Conservation (phyloP, 257 asterid species). For the Lycium ferocissimum region DNA sequence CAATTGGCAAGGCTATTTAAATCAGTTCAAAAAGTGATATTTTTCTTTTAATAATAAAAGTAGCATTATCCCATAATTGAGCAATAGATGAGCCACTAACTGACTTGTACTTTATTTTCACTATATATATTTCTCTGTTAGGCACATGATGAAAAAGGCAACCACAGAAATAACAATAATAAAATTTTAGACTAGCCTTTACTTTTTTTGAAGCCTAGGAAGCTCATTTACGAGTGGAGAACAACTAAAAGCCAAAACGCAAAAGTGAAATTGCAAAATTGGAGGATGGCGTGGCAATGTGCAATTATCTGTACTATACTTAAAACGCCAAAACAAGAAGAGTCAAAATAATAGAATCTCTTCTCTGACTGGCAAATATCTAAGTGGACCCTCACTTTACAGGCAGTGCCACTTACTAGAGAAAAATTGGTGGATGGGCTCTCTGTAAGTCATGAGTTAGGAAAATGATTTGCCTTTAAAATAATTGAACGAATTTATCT, state of each 20-base stretch:
- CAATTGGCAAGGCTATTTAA: background rate
- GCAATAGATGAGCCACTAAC: constrained; percentile 25
- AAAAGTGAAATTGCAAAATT: background rate
- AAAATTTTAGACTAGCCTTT: background rate
- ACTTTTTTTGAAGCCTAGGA: background rate
- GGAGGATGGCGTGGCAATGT: background rate
- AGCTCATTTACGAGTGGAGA: constrained; percentile 7
- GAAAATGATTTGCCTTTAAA: background rate
- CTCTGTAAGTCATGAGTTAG: no score
- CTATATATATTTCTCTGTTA: background rate
- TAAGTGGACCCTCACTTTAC: constrained; percentile 33
- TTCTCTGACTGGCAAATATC: constrained; percentile 12
- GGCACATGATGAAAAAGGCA: constrained; percentile 23
- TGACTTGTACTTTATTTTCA: constrained; percentile 13
- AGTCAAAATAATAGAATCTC: constrained; percentile 28
- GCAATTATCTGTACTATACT: background rate
- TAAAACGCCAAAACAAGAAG: background rate
- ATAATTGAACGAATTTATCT: no score
- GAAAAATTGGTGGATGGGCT: no score
- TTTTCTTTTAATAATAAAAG: background rate
- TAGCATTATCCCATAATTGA: constrained; percentile 6
- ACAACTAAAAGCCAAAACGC: background rate
- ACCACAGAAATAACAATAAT: background rate
- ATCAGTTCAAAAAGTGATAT: background rate
- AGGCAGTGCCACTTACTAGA: constrained; percentile 26